A percentile compares a stretch with the other conserved stretches of the same genome.
Conservation (phyloP, 495 filamentous ascomycete genomes). For the Neurospora sp. region DNA sequence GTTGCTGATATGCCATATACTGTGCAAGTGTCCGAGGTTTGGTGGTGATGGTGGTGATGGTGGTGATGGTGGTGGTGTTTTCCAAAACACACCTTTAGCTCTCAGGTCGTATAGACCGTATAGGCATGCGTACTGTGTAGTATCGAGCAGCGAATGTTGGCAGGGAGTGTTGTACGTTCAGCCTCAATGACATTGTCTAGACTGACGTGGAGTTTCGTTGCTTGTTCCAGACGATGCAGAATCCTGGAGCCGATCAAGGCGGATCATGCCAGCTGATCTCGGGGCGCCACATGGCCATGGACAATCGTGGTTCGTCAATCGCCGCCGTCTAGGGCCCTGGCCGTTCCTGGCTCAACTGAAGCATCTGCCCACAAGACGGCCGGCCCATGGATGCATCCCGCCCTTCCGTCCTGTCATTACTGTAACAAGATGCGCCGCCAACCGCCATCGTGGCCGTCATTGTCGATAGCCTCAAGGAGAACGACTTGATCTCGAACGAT, state of each 20-base stretch:
- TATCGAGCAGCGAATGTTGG: background rate
- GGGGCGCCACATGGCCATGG: slow-evolving; percentile 1
- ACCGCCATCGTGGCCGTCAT: background rate
- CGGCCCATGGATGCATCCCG: background rate
- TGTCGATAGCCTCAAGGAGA: background rate
- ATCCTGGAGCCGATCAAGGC: background rate
- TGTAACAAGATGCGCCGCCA: background rate
- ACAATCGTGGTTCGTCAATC: background rate
- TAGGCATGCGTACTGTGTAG: background rate
- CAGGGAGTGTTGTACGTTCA: background rate
- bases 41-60: background rate
- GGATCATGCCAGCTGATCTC: slow-evolving; percentile 5
- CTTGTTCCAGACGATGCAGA: background rate
- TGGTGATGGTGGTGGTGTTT: background rate
- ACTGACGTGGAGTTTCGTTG: background rate
- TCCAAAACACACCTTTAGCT: background rate
- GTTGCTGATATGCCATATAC: background rate
- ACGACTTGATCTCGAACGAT: background rate
- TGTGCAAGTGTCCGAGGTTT: background rate
- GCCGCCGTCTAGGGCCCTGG: background rate
- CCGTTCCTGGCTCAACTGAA: background rate
- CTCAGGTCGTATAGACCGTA: background rate
- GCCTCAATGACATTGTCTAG: background rate
- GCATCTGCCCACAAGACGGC: background rate
- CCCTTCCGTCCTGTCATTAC: background rate